These are phyloP conservation scores for Hymenoscyphus albidus DNA, from an alignment of 2,329 filamentous ascomycete species.

Conservation along the genomic window DNA sequence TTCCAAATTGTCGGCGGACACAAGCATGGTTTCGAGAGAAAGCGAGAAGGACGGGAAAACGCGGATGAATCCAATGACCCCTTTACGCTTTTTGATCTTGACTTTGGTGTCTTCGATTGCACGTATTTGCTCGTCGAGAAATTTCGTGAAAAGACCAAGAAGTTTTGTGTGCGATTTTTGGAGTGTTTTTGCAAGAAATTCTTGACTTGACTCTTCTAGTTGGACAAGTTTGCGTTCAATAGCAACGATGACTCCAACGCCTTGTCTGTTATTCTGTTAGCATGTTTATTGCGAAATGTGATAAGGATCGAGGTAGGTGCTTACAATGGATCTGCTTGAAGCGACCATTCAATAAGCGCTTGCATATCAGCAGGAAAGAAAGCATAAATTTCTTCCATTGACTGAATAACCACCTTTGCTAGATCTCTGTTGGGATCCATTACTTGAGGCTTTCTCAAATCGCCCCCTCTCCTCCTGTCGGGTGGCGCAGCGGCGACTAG, in stretches of 20 bases:
- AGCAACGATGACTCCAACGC: slow-evolving; percentile 77
- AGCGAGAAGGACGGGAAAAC: slow-evolving; percentile 85
- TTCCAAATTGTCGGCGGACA: slow-evolving; percentile 55
- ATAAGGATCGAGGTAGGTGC: slow-evolving; percentile 35
- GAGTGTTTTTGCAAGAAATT: slow-evolving; percentile 76
- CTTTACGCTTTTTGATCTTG: slow-evolving; percentile 97
- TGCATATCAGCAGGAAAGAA: slow-evolving; percentile 79
- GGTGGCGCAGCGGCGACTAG: slow-evolving; percentile 64
- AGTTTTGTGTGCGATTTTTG: slow-evolving; percentile 76
- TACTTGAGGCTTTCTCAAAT: slow-evolving; percentile 68
- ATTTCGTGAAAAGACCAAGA: slow-evolving; percentile 74
- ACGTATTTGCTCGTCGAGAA: slow-evolving; percentile 90
- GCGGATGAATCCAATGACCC: slow-evolving; percentile 91
- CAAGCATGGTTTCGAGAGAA: slow-evolving; percentile 79
- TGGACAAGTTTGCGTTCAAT: slow-evolving; percentile 76
- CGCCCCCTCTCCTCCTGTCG: slow-evolving; percentile 64
- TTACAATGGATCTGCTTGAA: slow-evolving; percentile 76
- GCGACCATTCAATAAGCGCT: slow-evolving; percentile 76
- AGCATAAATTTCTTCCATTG: slow-evolving; percentile 84
- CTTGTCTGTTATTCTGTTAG: slow-evolving; percentile 58
- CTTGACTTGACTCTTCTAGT: slow-evolving; percentile 86
- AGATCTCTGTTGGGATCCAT: slow-evolving; percentile 87
- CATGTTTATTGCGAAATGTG: not conserved
- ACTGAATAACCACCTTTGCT: slow-evolving; percentile 76
- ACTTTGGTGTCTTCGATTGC: slow-evolving; percentile 98